Evolutionary conservation across 257 asterid genomes (phyloP), one percentile per base, ranked within the genome.

Genomic region (Cinchona pubescens): DNA sequence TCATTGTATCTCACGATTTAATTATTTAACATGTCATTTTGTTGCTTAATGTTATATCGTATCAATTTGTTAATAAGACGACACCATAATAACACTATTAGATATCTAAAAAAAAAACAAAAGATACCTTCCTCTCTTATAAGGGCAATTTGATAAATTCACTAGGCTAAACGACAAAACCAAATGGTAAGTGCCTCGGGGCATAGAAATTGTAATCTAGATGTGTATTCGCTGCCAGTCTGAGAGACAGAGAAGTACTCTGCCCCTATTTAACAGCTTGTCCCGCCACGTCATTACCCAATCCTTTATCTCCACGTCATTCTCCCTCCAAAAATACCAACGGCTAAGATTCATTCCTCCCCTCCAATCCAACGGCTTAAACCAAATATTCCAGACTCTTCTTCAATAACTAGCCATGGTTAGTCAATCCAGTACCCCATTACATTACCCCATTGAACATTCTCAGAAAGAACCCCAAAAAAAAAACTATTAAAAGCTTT

Each of bases 261-360:
- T 3, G 67, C 37, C 53, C 71, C 11, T 40, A 25, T 53, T 65
- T 34, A 64, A 15, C 40, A n/a, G 53, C 62, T 58, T 87, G 72
- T 75, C 79, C 59, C 61, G 84, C 69, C 92, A 86, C 85, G 84
- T 82, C 90, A 79, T 21, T 1, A 4, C 56, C 96, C 92, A 90
- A 87, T 87, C 85, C 1, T 1, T 38, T 65, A 63, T 60, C 70
- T 72, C 90, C 93, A 88, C 91, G 86, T 85, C 83, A 77, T 46
- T 27, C 23, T 42, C 14, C 5, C 30, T 42, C 69, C 25, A 18
- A 60, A 4, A 48, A 5, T 1, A 34, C 48, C 62, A 38, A 79
- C 82, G 78, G 51, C 5, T 48, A 1, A 1, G 70, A 88, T 85
- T 46, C 15, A 23, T 1, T 61, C 81, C 59, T 61, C 0, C 3